Conservation (phyloP, 1,284 basidiomycete genomes). For the Mycena sp. region DNA sequence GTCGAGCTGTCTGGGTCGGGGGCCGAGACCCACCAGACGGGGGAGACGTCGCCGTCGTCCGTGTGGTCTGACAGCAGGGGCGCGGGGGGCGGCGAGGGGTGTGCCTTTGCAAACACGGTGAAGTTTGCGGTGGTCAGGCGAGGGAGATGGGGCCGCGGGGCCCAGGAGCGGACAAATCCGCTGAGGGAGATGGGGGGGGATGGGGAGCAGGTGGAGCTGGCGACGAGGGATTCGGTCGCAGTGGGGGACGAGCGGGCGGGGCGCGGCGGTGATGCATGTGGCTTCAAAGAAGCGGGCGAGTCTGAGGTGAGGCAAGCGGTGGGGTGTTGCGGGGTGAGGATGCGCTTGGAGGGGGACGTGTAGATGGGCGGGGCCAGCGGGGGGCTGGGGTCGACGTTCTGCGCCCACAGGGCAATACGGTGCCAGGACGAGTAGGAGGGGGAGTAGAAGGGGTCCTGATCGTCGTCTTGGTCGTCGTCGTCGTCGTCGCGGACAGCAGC, state of each 20-base stretch:
- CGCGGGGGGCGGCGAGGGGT: conserved; percentile 13
- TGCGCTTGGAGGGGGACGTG: conserved; percentile 20
- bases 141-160: conserved; percentile 30
- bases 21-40: conserved; percentile 15
- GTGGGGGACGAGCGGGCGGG: conserved; percentile 30
- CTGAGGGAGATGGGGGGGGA: conserved; percentile 40
- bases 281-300: neutral
- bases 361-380: neutral
- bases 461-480: conserved; percentile 44
- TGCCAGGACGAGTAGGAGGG: conserved; percentile 14
- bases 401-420: conserved; percentile 16
- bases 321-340: conserved; percentile 20
- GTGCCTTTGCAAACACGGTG: conserved; percentile 33
- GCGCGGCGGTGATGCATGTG: conserved; percentile 24
- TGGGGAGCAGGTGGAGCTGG: conserved; percentile 47
- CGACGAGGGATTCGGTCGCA: conserved; percentile 49
- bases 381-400: conserved; percentile 3
- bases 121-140: conserved; percentile 29
- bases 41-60: conserved; percentile 28
- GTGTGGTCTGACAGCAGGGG: conserved; percentile 25
- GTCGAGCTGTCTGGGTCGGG: neutral
- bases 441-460: neutral
- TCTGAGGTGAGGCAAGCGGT: conserved; percentile 17
- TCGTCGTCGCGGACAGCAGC: conserved; percentile 30
- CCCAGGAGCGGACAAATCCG: conserved; percentile 49